A percentile compares a stretch with the other conserved stretches of the same genome.
These are phyloP conservation scores for Antarctomyces pellizariae DNA, from an alignment of 495 filamentous ascomycete genomes.

Conservation along the genomic window DNA sequence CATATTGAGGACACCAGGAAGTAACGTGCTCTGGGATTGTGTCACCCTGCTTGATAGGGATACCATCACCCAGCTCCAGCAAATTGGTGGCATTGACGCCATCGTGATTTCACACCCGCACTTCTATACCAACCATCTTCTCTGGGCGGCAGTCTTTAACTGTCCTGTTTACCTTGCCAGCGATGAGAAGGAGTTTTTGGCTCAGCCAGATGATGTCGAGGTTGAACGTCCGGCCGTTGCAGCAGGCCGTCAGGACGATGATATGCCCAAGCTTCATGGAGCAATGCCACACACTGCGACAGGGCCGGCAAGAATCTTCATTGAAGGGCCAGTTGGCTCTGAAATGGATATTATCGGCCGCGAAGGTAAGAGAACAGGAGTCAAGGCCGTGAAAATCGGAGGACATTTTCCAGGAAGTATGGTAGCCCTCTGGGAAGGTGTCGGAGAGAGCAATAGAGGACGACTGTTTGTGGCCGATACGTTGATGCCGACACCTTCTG, in stretches of 20 bases:
- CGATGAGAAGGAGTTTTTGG: constrained; percentile 40
- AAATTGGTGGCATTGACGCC: constrained; percentile 34
- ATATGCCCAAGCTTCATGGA: background rate
- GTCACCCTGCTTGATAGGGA: constrained; percentile 36
- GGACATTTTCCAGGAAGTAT: constrained; percentile 56
- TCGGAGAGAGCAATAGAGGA: too few relatives aligned
- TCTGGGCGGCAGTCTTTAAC: constrained; percentile 38
- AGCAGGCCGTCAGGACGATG: background rate
- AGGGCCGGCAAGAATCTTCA: constrained; percentile 17
- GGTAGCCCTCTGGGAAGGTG: constrained; percentile 33
- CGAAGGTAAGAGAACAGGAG: constrained; percentile 22
- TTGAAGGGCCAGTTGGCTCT: constrained; percentile 14
- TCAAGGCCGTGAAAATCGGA: constrained; percentile 40
- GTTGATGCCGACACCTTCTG: constrained; percentile 38
- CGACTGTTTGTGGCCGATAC: constrained; percentile 50
- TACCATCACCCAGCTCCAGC: constrained; percentile 25
- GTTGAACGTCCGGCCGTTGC: constrained; percentile 7
- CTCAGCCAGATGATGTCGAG: constrained; percentile 12
- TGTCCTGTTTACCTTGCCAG: constrained; percentile 37
- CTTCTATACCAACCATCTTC: constrained; percentile 45
- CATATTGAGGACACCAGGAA: constrained; percentile 29
- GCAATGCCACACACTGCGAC: constrained; percentile 7
- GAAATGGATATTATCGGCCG: constrained; percentile 14
- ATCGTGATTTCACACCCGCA: constrained; percentile 67
- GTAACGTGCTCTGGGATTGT: constrained; percentile 58